Conservation (phyloP, 805 yeast species). For the Naumovozyma castellii region DNA sequence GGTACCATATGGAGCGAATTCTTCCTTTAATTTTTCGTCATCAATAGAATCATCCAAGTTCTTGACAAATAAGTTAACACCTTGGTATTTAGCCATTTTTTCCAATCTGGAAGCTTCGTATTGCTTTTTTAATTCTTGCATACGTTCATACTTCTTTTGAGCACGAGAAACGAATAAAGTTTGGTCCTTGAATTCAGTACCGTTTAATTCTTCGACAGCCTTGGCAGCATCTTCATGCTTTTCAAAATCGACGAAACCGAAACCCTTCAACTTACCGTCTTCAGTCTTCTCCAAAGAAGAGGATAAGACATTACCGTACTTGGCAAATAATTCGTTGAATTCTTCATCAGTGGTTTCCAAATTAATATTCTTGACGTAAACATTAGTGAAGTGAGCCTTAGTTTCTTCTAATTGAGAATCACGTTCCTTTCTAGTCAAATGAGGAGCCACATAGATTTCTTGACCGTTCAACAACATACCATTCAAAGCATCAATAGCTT, state of each 20-base stretch:
- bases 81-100: constrained; percentile 89
- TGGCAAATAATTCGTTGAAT: constrained; percentile 60
- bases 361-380: constrained; percentile 86
- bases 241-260: constrained; percentile 90
- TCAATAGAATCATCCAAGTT: constrained; percentile 90
- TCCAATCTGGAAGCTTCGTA: constrained; percentile 88
- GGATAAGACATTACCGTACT: constrained; percentile 76
- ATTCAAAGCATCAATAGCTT: constrained; percentile 93
- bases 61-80: constrained; percentile 93
- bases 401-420: constrained; percentile 83
- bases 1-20: constrained; percentile 85
- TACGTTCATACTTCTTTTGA: constrained; percentile 96
- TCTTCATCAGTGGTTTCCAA: constrained; percentile 59
- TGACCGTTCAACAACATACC: constrained; percentile 96
- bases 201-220: constrained; percentile 90
- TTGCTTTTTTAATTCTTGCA: constrained; percentile 89
- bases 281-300: constrained; percentile 68
- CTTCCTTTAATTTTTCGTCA: constrained; percentile 85
- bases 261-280: constrained; percentile 88
- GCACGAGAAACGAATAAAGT: constrained; percentile 94
- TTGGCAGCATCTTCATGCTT: constrained; percentile 77
- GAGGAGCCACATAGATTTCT: constrained; percentile 93
- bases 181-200: constrained; percentile 75
- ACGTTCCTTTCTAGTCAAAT: constrained; percentile 87
- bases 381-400: constrained; percentile 90